Conservation (phyloP, 2,329 filamentous ascomycete genomes). For the Verticillium tricorpus region DNA sequence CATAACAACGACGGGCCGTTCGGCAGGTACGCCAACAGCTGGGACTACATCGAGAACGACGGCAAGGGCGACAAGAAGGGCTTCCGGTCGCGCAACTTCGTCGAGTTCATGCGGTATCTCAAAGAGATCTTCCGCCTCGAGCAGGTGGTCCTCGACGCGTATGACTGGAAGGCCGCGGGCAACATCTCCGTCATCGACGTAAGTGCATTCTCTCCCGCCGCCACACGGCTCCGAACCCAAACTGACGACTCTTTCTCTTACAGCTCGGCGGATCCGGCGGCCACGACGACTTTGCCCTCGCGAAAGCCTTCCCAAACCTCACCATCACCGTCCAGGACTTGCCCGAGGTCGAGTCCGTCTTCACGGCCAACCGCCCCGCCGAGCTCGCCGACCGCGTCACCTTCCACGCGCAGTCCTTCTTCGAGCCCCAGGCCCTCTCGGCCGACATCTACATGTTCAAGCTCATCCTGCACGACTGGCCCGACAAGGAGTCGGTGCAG, state of each 20-base stretch:
- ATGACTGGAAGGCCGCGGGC: constrained; percentile 31
- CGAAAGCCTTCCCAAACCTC: constrained; percentile 34
- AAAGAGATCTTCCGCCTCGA: constrained; percentile 34
- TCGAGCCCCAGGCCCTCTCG: constrained; percentile 29
- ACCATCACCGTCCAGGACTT: constrained; percentile 41
- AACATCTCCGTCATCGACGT: constrained; percentile 34
- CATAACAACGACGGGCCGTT: constrained; percentile 23
- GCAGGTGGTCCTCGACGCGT: constrained; percentile 23
- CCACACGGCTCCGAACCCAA: background rate
- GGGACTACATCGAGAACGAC: constrained; percentile 35
- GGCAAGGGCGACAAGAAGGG: constrained; percentile 31
- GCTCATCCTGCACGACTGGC: constrained; percentile 52
- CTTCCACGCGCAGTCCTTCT: constrained; percentile 33
- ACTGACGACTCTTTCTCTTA: background rate
- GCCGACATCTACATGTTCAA: constrained; percentile 50
- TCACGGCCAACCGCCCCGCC: constrained; percentile 27
- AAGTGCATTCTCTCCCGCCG: constrained; percentile 17
- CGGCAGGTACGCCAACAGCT: constrained; percentile 26
- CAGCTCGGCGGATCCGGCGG: constrained; percentile 39
- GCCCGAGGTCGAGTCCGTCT: constrained; percentile 27
- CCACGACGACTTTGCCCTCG: constrained; percentile 34
- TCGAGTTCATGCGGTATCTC: constrained; percentile 33
- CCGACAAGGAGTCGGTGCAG: constrained; percentile 34
- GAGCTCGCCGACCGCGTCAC: constrained; percentile 26
- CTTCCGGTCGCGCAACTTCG: constrained; percentile 33